phyloP scores from a whole-genome alignment of 139 green algal species.

The Axilococcus clingmanii region DNA sequence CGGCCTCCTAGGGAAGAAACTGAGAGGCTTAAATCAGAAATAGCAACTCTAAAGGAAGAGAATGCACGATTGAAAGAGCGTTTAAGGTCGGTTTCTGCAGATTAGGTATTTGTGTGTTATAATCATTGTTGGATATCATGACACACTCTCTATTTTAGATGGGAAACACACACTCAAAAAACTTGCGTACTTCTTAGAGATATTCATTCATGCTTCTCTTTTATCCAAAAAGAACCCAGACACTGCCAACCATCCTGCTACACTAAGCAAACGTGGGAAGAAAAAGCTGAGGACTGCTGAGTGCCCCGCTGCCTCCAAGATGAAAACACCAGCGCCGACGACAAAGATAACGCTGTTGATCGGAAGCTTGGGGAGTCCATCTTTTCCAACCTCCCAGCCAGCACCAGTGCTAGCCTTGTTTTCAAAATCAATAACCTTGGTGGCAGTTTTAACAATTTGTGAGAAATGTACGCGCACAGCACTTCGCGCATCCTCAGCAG shows the following conservation, averaged over 20 bases:
- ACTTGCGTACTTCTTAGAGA: too few species aligned
- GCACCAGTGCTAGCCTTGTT: conserved; percentile 46
- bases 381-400: conserved; percentile 43
- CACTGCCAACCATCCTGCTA: conserved; percentile 45
- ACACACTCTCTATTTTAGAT: too few species aligned
- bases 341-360: conserved; percentile 59
- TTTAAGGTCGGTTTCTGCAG: conserved; percentile 10
- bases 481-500: conserved; percentile 39
- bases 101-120: background rate
- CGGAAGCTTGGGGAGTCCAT: conserved; percentile 53
- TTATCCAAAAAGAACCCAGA: conserved; percentile 46
- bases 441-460: conserved; percentile 43
- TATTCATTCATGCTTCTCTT: too few species aligned
- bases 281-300: conserved; percentile 49
- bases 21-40: conserved; percentile 25
- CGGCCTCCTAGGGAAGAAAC: conserved; percentile 13
- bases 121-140: too few species aligned
- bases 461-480: conserved; percentile 51
- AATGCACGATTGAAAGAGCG: conserved; percentile 37
- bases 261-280: conserved; percentile 49
- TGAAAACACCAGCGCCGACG: conserved; percentile 47
- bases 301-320: conserved; percentile 51
- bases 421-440: conserved; percentile 45
- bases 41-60: conserved; percentile 39
- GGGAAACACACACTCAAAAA: too few species aligned